A percentile compares a stretch with the other conserved stretches of the same genome.
These are phyloP conservation scores for Aspergillus ochraceus DNA, from an alignment of 2,329 filamentous ascomycete genomes.

Conservation along the genomic window DNA sequence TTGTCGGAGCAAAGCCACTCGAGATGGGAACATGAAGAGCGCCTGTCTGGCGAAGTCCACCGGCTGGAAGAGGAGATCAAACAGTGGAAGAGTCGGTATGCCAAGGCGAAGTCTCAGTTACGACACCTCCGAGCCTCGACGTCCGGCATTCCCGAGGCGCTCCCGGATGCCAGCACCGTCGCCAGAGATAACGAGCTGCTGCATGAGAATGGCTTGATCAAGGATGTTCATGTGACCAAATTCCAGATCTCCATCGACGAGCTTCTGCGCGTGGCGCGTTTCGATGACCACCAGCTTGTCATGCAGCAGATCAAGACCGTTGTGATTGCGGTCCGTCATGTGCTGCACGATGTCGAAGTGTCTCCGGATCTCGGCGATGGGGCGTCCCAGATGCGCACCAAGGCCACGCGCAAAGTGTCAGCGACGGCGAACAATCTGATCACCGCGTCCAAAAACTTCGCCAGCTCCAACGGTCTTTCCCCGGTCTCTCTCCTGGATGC, in stretches of 20 bases:
- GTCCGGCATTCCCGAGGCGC: conserved; percentile 61
- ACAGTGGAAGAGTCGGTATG: conserved; percentile 88
- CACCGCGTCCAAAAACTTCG: conserved; percentile 90
- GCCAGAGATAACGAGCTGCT: conserved; percentile 72
- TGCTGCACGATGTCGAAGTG: conserved; percentile 73
- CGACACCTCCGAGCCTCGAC: conserved; percentile 79
- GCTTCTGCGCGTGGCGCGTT: conserved; percentile 73
- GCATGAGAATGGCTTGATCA: conserved; percentile 73
- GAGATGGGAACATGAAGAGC: conserved; percentile 78
- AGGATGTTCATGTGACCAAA: conserved; percentile 88
- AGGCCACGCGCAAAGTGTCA: conserved; percentile 80
- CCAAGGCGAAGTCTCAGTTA: conserved; percentile 82
- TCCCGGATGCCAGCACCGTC: conserved; percentile 44
- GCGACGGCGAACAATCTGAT: conserved; percentile 94
- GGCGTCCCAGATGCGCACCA: conserved; percentile 60
- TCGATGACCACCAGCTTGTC: conserved; percentile 70
- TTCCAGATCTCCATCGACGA: conserved; percentile 96
- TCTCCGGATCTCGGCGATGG: conserved; percentile 60
- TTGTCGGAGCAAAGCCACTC: conserved; percentile 78
- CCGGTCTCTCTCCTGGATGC: conserved; percentile 93
- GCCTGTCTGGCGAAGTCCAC: conserved; percentile 72
- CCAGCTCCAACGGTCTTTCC: conserved; percentile 76
- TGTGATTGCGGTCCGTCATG: conserved; percentile 76
- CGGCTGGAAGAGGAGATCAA: conserved; percentile 79
- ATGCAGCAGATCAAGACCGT: conserved; percentile 86